A percentile compares a stretch with the other conserved stretches of the same genome.
These are phyloP conservation scores for Syzygium malaccense DNA, from an alignment of 441 rosid species.

Conservation along the genomic window DNA sequence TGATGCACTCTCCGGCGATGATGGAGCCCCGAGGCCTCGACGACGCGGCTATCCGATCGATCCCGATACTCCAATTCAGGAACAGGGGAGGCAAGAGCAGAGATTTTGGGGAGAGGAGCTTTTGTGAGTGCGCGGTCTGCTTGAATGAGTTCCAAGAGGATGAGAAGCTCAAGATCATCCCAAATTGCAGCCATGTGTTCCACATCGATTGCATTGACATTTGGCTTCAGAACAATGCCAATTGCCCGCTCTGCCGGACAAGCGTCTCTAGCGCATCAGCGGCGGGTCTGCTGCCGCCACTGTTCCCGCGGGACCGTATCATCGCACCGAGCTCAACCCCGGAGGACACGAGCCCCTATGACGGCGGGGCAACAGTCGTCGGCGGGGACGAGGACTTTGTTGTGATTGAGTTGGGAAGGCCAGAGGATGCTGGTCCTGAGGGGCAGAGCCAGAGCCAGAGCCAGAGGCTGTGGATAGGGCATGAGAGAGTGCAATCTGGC, in stretches of 20 bases:
- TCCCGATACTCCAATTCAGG: conserved; percentile 71
- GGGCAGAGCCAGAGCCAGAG: background rate
- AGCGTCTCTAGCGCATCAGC: conserved; percentile 34
- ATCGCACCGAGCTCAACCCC: conserved; percentile 39
- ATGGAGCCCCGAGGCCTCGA: conserved; percentile 57
- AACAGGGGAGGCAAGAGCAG: conserved; percentile 11
- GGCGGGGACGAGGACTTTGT: conserved; percentile 59
- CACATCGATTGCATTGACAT: conserved; percentile 89
- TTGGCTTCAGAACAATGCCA: conserved; percentile 88
- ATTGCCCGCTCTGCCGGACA: conserved; percentile 87
- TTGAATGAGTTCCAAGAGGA: conserved; percentile 78
- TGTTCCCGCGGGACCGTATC: conserved; percentile 19
- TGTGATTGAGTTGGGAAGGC: conserved; percentile 55
- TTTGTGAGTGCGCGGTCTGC: conserved; percentile 74
- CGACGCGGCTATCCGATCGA: conserved; percentile 69
- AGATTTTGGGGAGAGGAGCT: conserved; percentile 28
- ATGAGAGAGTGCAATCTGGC: conserved; percentile 37
- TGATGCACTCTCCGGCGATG: conserved; percentile 30
- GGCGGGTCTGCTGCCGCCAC: background rate
- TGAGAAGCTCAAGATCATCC: conserved; percentile 67
- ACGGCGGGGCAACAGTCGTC: conserved; percentile 4
- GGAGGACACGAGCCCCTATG: conserved; percentile 24
- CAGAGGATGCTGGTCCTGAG: background rate
- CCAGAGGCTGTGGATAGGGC: conserved; percentile 26
- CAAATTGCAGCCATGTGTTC: conserved; percentile 72